Evolutionary conservation across 1,284 basidiomycete genomes (phyloP), one percentile per base, ranked within the genome.

Genomic region (Exobasidium rhododendri): DNA sequence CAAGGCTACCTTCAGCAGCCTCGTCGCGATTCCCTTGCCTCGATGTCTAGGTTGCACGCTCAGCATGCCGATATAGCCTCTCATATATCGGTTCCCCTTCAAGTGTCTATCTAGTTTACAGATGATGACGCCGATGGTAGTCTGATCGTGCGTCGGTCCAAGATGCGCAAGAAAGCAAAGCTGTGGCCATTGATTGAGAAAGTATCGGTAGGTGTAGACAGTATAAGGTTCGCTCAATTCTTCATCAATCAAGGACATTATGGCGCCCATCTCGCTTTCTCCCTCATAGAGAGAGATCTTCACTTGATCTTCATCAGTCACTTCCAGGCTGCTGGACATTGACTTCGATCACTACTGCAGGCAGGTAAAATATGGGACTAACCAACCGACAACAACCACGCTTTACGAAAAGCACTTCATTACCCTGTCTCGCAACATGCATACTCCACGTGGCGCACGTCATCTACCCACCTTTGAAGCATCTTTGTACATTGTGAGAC

Each of bases 1-100:
- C 1, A 68, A 46, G 3, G 52, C 28, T 17, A 17, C 28, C 2
- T 58, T 83, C 14, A 92, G 90, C 32, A 96, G 86, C 17, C 30
- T 54, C 11, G 55, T 58, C 29, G 62, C 68, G 79, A 97, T 94
- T 14, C 94, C 93, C 51, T 87, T 85, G 0, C 73, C 65, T 0
- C 78, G 45, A 31, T 13, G 46, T 28, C 20, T 29, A 17, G 44
- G 44, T 52, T 28, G 35, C 7, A 79, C 70, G 49, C 70, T 73
- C 59, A 99, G 85, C 96, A 99, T 98, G 30, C 93, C 94, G 64
- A 98, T 96, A 79, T 98, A 98, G 3, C 94, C 94, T 73, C 94
- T 83, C 81, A 92, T 90, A 3, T 86, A 83, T 2, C 28, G 14
- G 10, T 44, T 35, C 24, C 47, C 47, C 28, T 50, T 50, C 58